Evolutionary conservation across 257 asterid genomes (phyloP), one percentile per base, ranked within the genome.

Genomic region (Petunia axillaris): DNA sequence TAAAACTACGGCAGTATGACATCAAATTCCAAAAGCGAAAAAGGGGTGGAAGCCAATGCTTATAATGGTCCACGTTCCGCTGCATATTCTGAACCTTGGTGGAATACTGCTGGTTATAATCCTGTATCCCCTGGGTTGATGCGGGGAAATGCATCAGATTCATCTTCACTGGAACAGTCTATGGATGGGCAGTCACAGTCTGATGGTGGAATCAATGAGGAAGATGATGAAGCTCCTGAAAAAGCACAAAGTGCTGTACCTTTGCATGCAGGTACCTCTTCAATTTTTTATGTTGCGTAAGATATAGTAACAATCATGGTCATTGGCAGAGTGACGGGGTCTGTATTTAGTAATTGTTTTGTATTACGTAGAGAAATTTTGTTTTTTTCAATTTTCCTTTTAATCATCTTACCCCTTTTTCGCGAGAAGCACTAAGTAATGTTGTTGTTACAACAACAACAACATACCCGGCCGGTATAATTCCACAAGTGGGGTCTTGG

Each of bases 161-260:
- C 98, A 15, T 90, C 95, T 43, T 91, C 97, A 2, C 79, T 79
- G 81, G 97, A 93, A 83, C 95, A 90, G 60, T 92, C 94, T 54
- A 85, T 66, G 78, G 97, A 91, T 70, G 92, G 83, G 15, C 92
- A 87, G 52, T 93, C 97, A 43, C 97, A 88, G 43, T 91, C 98
- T 60, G 95, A 87, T 79, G 90, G 89, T 81, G 87, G 85, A 71
- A 65, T 84, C 60, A 89, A 89, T 82, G 90, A 91, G 76, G 95
- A 87, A 50, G 97, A 88, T 76, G 94, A 83, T 71, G 90, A 87
- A 77, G 83, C 85, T 57, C 79, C 84, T 65, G 91, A 87, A 80
- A 88, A 82, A 73, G 85, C 93, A 53, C 89, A 89, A 62, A 80
- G 86, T 79, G 77, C 25, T 64, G 68, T 75, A 75, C 80, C 85